Evolutionary conservation across 225 moss, liverwort and hornwort species (phyloP), one percentile per base, ranked within the genome.

Genomic region (Marchantia paleacea): DNA sequence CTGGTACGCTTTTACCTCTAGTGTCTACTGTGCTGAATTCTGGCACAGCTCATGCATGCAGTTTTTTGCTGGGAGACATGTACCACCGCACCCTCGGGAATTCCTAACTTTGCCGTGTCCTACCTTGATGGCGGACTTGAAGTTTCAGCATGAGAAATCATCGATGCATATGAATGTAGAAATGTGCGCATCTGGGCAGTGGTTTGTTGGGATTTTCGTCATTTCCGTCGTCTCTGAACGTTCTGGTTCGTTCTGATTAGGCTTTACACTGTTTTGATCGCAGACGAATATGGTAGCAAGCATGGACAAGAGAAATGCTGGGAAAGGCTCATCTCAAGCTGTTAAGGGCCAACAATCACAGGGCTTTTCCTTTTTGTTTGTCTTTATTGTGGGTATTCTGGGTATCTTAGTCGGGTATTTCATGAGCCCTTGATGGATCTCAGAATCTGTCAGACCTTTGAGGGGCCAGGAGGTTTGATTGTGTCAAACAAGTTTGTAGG

Each of bases 331-430:
- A 58, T 74, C 82, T 64, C 87, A 89, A 87, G 88, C 88, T 52
- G 62, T 89, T 51, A 96, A 96, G 90, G 81, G 87, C 55, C 86
- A 91, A 84, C 90, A 85, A 84, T 87, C 89, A 64, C 91, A 85
- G 86, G 92, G 96, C 64, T 96, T 94, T 81, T 92, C 92, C 61
- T 90, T 89, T 93, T 85, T 94, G 84, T 91, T 90, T 84, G 87
- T 94, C 81, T 90, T 96, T 81, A 84, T 96, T 69, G 82, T 93
- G 85, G 92, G 89, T 85, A 82, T 96, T 80, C 81, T 96, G 86
- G 94, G 96, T 86, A 91, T 96, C 83, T 82, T 96, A 88, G 82
- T 96, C 75, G 96, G 96, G 73, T 96, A 94, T 78, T 88, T 88
- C 47, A 85, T 88, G 81, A 82, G 87, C 78, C 84, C 87, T 78